phyloP scores from a whole-genome alignment of 192 early-diverging fungal species.

The Gamsiella multidivaricata region DNA sequence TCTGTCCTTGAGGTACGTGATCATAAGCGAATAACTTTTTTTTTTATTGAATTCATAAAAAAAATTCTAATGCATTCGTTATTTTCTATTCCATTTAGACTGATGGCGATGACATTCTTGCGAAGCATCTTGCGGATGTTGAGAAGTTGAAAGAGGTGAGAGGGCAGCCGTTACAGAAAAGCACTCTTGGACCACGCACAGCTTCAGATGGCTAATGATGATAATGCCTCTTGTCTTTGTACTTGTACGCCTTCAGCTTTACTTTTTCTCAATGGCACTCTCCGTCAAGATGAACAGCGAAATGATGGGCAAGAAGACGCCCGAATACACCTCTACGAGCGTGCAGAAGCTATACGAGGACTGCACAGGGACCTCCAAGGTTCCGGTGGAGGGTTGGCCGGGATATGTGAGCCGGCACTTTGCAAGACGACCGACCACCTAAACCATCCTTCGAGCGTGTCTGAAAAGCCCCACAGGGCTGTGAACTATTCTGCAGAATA shows the following conservation, averaged over 20 bases:
- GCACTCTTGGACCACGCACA: too few species aligned
- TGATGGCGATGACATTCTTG: conserved; percentile 7
- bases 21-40: background rate
- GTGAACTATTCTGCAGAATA: too few species aligned
- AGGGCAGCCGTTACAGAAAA: too few species aligned
- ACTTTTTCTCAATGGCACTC: conserved; percentile 47
- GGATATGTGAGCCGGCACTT: conserved; percentile 48
- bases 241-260: conserved; percentile 7
- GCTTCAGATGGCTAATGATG: too few species aligned
- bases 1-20: conserved; percentile 8
- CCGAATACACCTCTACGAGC: conserved; percentile 42
- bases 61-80: too few species aligned
- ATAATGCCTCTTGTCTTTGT: background rate
- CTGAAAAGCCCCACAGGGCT: too few species aligned
- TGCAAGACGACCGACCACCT: conserved; percentile 13
- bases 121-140: conserved; percentile 31
- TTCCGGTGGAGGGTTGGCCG: conserved; percentile 50
- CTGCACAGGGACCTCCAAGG: conserved; percentile 18
- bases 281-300: conserved; percentile 54
- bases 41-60: background rate
- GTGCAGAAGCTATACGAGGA: conserved; percentile 49
- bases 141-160: conserved; percentile 29
- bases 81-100: too few species aligned
- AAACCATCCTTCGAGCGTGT: too few species aligned
- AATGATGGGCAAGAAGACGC: conserved; percentile 39